phyloP scores from a whole-genome alignment of 805 yeast species.

The Middelhovenomyces tepae region DNA sequence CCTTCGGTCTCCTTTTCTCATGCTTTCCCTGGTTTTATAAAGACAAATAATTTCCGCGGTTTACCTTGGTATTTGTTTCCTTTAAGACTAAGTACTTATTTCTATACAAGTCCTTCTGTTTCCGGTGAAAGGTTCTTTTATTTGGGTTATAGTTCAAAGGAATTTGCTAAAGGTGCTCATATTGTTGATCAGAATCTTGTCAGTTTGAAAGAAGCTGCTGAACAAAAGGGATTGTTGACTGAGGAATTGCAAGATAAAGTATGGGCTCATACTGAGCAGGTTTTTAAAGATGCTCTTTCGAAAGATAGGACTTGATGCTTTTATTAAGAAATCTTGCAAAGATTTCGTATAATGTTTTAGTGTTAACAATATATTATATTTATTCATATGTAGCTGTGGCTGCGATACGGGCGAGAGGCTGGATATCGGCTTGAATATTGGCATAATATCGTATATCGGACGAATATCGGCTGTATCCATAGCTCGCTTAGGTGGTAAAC shows the following conservation, averaged over 20 bases:
- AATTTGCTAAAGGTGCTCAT: constrained; percentile 16
- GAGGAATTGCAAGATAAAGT: constrained; percentile 18
- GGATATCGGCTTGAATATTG: too few relatives aligned
- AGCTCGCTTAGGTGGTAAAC: too few relatives aligned
- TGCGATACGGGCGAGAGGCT: too few relatives aligned
- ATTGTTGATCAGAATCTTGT: constrained; percentile 10
- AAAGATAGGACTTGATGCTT: too few relatives aligned
- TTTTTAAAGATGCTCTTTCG: constrained; percentile 9
- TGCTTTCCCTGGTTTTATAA: constrained; percentile 21
- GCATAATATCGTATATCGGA: too few relatives aligned
- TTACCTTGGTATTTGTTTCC: constrained; percentile 20
- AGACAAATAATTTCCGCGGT: constrained; percentile 14
- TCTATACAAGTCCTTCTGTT: constrained; percentile 9
- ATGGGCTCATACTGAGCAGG: constrained; percentile 20
- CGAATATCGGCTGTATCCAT: too few relatives aligned
- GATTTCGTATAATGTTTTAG: too few relatives aligned
- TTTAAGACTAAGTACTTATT: too few relatives aligned
- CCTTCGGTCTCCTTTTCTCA: constrained; percentile 19
- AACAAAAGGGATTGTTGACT: constrained; percentile 9
- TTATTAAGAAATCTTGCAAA: too few relatives aligned
- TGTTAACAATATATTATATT: too few relatives aligned
- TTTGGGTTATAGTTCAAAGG: constrained; percentile 12
- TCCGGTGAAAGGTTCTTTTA: constrained; percentile 20
- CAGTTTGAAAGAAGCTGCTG: constrained; percentile 9
- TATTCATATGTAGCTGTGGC: too few relatives aligned